These are phyloP conservation scores for Danielia reshetovae DNA, from an alignment of 805 yeast species.

Conservation along the genomic window DNA sequence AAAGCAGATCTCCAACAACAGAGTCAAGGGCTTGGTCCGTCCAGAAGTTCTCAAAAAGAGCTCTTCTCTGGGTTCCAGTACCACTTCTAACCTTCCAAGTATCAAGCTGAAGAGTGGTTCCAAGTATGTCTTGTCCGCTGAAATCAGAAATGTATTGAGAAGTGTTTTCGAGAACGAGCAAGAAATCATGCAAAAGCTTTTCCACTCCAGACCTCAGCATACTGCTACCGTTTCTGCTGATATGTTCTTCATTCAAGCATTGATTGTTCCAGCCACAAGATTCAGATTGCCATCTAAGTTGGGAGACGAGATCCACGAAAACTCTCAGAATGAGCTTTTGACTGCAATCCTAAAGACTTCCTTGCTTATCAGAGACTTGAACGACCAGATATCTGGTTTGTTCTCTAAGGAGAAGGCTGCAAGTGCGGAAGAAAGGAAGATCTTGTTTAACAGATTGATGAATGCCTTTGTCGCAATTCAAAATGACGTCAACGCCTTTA, in stretches of 20 bases:
- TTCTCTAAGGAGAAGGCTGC: slow-evolving; percentile 44
- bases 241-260: slow-evolving; percentile 81
- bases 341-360: slow-evolving; percentile 78
- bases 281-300: slow-evolving; percentile 95
- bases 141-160: slow-evolving; percentile 74
- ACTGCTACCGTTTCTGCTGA: slow-evolving; percentile 56
- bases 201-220: slow-evolving; percentile 74
- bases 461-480: slow-evolving; percentile 93
- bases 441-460: slow-evolving; percentile 85
- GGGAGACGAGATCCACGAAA: slow-evolving; percentile 96
- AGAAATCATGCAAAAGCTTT: slow-evolving; percentile 61
- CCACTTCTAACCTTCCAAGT: slow-evolving; percentile 38
- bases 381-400: slow-evolving; percentile 71
- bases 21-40: slow-evolving; percentile 74
- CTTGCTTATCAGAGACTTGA: slow-evolving; percentile 79
- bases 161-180: slow-evolving; percentile 75
- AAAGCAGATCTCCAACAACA: slow-evolving; percentile 75
- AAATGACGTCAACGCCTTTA: slow-evolving; percentile 89
- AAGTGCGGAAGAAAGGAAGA: slow-evolving; percentile 65
- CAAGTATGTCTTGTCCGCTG: slow-evolving; percentile 83
- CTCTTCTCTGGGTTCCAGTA: slow-evolving; percentile 2
- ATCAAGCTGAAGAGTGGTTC: slow-evolving; percentile 67
- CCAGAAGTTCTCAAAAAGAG: slow-evolving; percentile 54
- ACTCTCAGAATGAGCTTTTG: slow-evolving; percentile 84
- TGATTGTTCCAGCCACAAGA: slow-evolving; percentile 94